Percentiles rank a stretch among this genome's conserved stretches.
These are phyloP conservation scores for Phytophthora pini DNA, from an alignment of 352 stramenopile species.

Conservation along the genomic window DNA sequence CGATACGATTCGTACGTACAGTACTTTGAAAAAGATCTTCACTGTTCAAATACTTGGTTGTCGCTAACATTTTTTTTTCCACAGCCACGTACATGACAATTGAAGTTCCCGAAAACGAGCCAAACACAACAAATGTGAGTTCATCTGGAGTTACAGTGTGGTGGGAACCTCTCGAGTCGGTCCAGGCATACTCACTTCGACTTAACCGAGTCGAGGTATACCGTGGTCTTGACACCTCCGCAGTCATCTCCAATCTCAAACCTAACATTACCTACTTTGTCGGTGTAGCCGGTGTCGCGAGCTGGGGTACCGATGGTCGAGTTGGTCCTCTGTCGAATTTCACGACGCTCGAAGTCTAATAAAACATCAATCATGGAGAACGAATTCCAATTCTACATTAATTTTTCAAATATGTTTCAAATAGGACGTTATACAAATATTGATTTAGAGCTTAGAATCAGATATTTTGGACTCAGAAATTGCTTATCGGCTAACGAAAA, in stretches of 20 bases:
- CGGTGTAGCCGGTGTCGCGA: conserved; percentile 66
- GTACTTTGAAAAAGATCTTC: not conserved
- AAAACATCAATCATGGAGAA: not conserved
- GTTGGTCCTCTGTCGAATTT: conserved; percentile 72
- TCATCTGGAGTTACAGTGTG: conserved; percentile 40
- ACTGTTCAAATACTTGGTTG: not conserved
- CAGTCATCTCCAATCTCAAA: conserved; percentile 48
- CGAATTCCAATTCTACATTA: no score
- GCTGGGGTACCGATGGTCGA: conserved; percentile 66
- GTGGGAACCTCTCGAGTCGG: conserved; percentile 55
- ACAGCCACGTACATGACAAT: conserved; percentile 77
- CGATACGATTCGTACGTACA: conserved; percentile 59
- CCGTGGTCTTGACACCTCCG: conserved; percentile 52
- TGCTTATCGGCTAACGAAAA: not conserved
- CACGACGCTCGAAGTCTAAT: conserved; percentile 46
- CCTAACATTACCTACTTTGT: conserved; percentile 81
- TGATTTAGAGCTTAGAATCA: conserved; percentile 2
- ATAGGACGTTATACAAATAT: not conserved
- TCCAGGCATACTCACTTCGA: conserved; percentile 75
- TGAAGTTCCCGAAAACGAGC: conserved; percentile 31
- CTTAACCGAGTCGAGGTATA: conserved; percentile 84
- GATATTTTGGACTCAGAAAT: conserved; percentile 6
- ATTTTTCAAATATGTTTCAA: no score
- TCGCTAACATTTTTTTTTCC: not conserved
- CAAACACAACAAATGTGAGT: conserved; percentile 56